A percentile compares a stretch with the other conserved stretches of the same genome.
These are phyloP conservation scores for Penicillium pulvis DNA, from an alignment of 495 filamentous ascomycete genomes.

Conservation along the genomic window DNA sequence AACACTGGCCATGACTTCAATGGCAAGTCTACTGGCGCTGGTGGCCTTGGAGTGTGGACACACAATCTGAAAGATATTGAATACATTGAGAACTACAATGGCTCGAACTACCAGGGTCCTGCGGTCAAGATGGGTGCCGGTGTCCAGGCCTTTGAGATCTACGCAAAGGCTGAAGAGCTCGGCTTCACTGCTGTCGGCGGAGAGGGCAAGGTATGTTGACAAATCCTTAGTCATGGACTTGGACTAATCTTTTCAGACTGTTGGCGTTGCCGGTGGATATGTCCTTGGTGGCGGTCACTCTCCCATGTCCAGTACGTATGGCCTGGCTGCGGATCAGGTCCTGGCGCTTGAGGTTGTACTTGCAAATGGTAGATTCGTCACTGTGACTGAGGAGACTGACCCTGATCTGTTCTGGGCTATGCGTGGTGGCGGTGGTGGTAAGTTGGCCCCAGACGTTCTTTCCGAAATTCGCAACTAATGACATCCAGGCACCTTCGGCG, in stretches of 20 bases:
- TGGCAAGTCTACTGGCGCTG: conserved; percentile 59
- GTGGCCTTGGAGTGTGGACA: conserved; percentile 61
- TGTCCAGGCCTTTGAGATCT: conserved; percentile 54
- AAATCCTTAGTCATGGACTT: neutral
- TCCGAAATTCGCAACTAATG: neutral
- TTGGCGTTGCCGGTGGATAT: conserved; percentile 47
- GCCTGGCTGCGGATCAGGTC: conserved; percentile 56
- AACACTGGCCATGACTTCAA: conserved; percentile 72
- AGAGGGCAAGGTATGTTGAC: conserved; percentile 40
- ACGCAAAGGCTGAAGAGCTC: conserved; percentile 44
- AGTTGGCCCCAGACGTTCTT: conserved; percentile 26
- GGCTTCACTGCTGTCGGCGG: conserved; percentile 58
- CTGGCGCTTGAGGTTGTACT: conserved; percentile 55
- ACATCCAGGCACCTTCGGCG: conserved; percentile 26
- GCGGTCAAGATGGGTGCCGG: conserved; percentile 62
- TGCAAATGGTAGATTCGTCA: conserved; percentile 53
- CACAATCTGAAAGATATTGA: conserved; percentile 55
- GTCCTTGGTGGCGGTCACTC: conserved; percentile 51
- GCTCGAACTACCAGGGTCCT: conserved; percentile 42
- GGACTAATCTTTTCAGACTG: conserved; percentile 21
- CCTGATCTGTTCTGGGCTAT: conserved; percentile 63
- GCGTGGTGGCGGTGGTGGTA: conserved; percentile 37
- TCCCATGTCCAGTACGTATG: conserved; percentile 50
- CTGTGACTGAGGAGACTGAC: conserved; percentile 50
- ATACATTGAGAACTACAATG: conserved; percentile 37